A percentile compares a stretch with the other conserved stretches of the same genome.
Conservation (phyloP, 257 asterid genomes). For the Solanum piurae region DNA sequence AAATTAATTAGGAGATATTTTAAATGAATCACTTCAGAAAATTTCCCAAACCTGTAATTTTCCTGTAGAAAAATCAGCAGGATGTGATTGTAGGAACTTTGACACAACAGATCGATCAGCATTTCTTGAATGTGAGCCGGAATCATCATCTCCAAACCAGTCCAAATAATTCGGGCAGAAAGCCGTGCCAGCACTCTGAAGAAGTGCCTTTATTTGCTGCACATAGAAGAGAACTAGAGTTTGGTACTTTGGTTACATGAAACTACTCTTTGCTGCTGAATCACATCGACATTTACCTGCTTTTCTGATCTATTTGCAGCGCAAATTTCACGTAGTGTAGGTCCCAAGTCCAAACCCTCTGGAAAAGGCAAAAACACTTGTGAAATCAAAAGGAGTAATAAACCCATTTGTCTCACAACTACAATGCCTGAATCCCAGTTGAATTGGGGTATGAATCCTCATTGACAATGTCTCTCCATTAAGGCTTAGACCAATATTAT, state of each 20-base stretch:
- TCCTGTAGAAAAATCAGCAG: conserved; percentile 70
- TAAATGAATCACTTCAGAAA: neutral
- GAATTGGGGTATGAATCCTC: neutral
- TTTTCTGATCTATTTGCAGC: conserved; percentile 87
- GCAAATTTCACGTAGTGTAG: conserved; percentile 81
- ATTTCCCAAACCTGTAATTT: conserved; percentile 54
- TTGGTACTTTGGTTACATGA: neutral
- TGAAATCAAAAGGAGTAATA: neutral
- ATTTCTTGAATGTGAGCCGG: conserved; percentile 51
- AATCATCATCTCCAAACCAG: conserved; percentile 69
- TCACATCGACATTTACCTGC: conserved; percentile 38
- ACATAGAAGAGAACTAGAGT: neutral
- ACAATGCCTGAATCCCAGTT: neutral
- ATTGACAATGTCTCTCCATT: neutral
- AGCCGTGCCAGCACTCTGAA: conserved; percentile 65
- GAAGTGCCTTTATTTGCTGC: conserved; percentile 97
- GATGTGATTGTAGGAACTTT: conserved; percentile 74
- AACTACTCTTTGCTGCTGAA: neutral
- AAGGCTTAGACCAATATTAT: neutral
- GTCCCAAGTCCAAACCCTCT: conserved; percentile 56
- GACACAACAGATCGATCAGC: conserved; percentile 65
- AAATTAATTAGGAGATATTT: neutral
- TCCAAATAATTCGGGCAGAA: conserved; percentile 79
- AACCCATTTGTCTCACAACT: conserved; percentile 1
- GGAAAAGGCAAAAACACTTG: conserved; percentile 6